A percentile compares a stretch with the other conserved stretches of the same genome.
Evolutionary conservation across 2,329 filamentous ascomycete genomes (phyloP).

Genomic region (Hymenoscyphus infarciens): DNA sequence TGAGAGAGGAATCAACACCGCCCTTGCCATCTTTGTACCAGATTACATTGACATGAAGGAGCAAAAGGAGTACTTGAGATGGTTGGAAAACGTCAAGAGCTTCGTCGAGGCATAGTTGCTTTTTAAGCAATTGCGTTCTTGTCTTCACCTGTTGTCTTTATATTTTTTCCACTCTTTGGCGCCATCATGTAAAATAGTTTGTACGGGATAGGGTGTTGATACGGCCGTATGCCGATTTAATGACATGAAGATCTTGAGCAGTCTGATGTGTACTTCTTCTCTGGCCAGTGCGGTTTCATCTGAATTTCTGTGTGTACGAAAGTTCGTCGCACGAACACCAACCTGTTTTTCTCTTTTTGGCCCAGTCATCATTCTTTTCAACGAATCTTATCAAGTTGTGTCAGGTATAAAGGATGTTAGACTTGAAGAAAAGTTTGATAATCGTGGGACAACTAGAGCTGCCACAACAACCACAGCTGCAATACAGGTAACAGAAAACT

Average conservation of each 20-base stretch:
- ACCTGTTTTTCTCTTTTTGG: background rate
- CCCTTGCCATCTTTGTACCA: conserved; percentile 83
- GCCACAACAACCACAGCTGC: background rate
- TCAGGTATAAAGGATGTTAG: no score
- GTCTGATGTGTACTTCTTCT: no score
- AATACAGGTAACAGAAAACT: background rate
- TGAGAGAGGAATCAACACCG: conserved; percentile 85
- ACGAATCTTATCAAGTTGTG: no score
- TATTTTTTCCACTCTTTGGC: conserved; percentile 28
- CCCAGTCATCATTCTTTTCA: background rate
- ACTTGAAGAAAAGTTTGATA: no score
- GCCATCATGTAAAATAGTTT: conserved; percentile 22
- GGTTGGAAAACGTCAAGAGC: conserved; percentile 82
- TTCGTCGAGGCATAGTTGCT: conserved; percentile 68
- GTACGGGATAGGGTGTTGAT: conserved; percentile 9
- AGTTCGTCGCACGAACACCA: background rate
- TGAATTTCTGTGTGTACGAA: background rate
- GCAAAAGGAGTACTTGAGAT: conserved; percentile 91
- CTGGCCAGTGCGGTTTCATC: no score
- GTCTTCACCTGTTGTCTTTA: conserved; percentile 29
- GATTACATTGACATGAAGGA: conserved; percentile 99
- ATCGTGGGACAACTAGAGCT: background rate
- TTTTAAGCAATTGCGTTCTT: conserved; percentile 10
- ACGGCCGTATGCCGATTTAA: conserved; percentile 6
- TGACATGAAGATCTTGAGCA: conserved; percentile 3